Base-by-base conservation (phyloP, 169 alveolate species). In the Plasmodium coatneyi region DNA sequence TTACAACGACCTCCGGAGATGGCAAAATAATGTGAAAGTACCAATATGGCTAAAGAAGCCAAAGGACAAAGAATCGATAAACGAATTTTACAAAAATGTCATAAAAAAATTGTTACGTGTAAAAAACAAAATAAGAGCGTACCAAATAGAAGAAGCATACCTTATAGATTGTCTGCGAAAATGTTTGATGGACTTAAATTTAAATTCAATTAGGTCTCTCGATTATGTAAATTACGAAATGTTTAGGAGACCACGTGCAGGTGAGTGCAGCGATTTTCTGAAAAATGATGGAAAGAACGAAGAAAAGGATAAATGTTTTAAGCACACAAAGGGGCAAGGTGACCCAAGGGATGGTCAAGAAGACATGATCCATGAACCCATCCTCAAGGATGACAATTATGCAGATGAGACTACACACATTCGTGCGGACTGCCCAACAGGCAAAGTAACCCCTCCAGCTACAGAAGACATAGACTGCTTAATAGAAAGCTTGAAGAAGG, bases 1-100 rank as follows among this genome's bases (percentile, higher is more conserved):
- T 66, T 89, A 89, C 81, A 89, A 89, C 72, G 94, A 89, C 49
- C 46, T 89, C 49, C 94, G 79, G 49, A 78, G 94, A 89, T 78
- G 94, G 89, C 70, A 54, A 46, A 89, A 89, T 49, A 89, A 79
- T 32, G 71, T 89, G 28, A 89, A 89, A 52, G 94, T 89, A 1
- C 94, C 94, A 34, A 79, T 89, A 46, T 89, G 94, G 94, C 81
- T 89, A 14, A 89, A 89, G 54, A 89, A 79, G 81, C 94, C 94
- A 60, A 79, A 89, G 74, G 94, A 89, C 72, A 79, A 28, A 89
- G 94, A 79, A 89, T 89, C 94, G 5, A 60, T 79, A 78, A 70
- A 34, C 34, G 94, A 89, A 36, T 89, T 79, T 89, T 89, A 89
- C 46, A 89, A 89, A 89, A 89, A 89, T 79, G 82, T 89, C 6